These are phyloP conservation scores for Cladosporium sp. DNA, from an alignment of 2,329 filamentous ascomycete genomes.

Conservation along the genomic window DNA sequence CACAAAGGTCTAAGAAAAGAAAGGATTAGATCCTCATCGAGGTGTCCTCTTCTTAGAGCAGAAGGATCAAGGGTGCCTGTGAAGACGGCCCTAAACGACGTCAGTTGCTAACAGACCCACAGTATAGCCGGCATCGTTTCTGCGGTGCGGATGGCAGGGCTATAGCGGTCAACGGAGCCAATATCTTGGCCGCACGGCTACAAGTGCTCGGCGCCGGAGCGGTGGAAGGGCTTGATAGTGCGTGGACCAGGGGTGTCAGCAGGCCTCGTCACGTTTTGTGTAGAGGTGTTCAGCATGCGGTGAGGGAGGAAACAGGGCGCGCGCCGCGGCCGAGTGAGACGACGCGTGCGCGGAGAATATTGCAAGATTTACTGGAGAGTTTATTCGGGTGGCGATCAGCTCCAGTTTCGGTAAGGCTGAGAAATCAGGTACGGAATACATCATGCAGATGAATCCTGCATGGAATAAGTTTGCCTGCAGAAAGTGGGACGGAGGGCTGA, in stretches of 20 bases:
- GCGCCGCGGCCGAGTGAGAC: not conserved
- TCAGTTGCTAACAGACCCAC: conserved; percentile 17
- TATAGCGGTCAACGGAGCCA: conserved; percentile 6
- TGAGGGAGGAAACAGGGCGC: not conserved
- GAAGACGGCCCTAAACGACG: conserved; percentile 10
- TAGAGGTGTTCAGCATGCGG: not conserved
- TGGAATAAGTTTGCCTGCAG: not conserved
- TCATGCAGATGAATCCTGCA: not conserved
- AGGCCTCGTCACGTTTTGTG: not conserved
- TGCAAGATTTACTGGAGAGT: not conserved
- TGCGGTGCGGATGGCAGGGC: conserved; percentile 6
- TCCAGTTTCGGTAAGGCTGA: not conserved
- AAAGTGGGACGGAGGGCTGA: not conserved
- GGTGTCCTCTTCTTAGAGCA: not conserved
- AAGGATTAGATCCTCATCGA: not conserved
- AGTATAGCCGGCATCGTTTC: conserved; percentile 9
- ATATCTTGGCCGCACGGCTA: conserved; percentile 9
- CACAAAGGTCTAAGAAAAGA: not conserved
- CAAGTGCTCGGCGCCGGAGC: conserved; percentile 2
- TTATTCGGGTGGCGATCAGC: conserved; percentile 4
- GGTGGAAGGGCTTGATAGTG: not conserved
- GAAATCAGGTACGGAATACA: conserved; percentile 2
- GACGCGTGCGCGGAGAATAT: not conserved
- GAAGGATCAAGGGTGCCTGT: conserved; percentile 2
- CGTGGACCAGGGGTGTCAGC: not conserved